phyloP scores from a whole-genome alignment of 441 rosid species.

The Arabidopsis lyrata region DNA sequence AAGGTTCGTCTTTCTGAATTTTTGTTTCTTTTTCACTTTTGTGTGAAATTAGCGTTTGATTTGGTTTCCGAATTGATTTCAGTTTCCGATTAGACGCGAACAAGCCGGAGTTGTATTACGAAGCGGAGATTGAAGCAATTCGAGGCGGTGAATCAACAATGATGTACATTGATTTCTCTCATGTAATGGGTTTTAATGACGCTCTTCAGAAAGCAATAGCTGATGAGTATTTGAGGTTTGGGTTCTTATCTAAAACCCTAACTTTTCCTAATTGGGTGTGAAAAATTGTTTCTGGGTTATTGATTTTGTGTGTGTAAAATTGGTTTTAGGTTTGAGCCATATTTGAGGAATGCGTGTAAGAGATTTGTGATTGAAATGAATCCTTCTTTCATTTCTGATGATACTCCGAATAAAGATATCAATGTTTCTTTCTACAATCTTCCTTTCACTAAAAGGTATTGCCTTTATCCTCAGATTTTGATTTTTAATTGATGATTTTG shows the following conservation, averaged over 20 bases:
- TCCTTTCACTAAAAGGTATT: conserved; percentile 78
- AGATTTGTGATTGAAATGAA: conserved; percentile 81
- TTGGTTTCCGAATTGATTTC: conserved; percentile 3
- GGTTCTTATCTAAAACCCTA: conserved; percentile 19
- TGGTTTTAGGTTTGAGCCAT: conserved; percentile 70
- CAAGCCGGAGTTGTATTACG: conserved; percentile 62
- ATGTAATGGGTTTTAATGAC: conserved; percentile 84
- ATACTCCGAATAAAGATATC: conserved; percentile 84
- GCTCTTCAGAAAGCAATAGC: conserved; percentile 86
- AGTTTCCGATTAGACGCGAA: conserved; percentile 67
- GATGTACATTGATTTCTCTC: conserved; percentile 89
- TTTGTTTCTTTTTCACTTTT: not conserved
- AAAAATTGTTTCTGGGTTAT: not conserved
- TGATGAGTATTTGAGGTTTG: conserved; percentile 80
- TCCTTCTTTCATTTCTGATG: conserved; percentile 75
- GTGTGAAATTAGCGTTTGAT: not conserved
- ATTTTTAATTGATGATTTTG: not conserved
- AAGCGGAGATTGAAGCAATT: conserved; percentile 79
- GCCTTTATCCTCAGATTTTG: not conserved
- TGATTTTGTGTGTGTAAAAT: not conserved
- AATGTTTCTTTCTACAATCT: conserved; percentile 88
- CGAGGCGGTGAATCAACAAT: conserved; percentile 75
- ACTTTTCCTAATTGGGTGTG: not conserved
- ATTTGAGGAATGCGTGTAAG: conserved; percentile 91
- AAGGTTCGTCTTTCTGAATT: conserved; percentile 49